Base-by-base conservation (phyloP, 345 rosid species). In the Euphorbia lathyris region DNA sequence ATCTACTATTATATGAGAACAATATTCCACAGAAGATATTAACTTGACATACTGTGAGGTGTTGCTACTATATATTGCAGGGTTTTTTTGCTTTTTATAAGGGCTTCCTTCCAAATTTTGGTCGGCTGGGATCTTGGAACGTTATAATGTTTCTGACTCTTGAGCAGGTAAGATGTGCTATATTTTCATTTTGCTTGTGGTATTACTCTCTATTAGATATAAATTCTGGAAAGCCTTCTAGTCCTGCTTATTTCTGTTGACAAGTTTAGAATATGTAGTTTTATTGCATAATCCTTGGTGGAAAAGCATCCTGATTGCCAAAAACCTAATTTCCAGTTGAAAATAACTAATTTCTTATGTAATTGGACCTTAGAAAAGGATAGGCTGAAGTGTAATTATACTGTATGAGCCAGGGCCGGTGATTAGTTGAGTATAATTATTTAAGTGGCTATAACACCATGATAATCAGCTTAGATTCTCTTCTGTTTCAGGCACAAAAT, bases 51-150 rank as follows among this genome's bases (percentile, higher is more conserved):
- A 22, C 32, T 53, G 27, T 71, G 36, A 71, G 55, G 23, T 71
- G 16, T n/a, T 11, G 57, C 22, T n/a, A 19, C 56, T 11, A 25
- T 63, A 12, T 27, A 36, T 32, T 74, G 78, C 88, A 96, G 97
- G 98, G 99, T 23, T 85, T 89, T 65, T 67, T 87, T 64, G 98
- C 98, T 26, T 92, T 96, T 67, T 90, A 96, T 66, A 90, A 90
- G 79, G 99, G 98, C 57, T 96, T 96, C 74, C 81, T 96, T 73
- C 99, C 96, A 55, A 92, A 92, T 83, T 92, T 90, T 58, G 96
- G 93, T 62, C 86, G 97, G 61, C 93, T 96, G 63, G 99, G 99
- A 76, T 92, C 99, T 71, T 90, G 98, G 98, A 96, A 92, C 27
- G 97, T 90, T 73, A 88, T 96, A 77, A 90, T 92, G 99, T 92